A percentile compares a stretch with the other conserved stretches of the same genome.
phyloP scores from a whole-genome alignment of 495 filamentous ascomycete species.

The Talaromyces stipitatus region DNA sequence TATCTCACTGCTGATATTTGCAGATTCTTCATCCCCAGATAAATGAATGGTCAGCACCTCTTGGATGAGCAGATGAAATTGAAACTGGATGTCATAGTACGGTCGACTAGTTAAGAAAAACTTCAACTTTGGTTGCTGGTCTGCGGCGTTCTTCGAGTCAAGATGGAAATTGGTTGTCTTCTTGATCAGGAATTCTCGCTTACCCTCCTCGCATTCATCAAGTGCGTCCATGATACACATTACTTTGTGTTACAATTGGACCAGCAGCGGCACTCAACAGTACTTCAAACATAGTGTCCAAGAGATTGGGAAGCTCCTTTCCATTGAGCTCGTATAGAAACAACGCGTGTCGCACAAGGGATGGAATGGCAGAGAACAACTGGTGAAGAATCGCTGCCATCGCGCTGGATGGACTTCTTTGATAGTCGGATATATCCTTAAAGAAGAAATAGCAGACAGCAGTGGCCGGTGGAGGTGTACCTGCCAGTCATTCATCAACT shows the following conservation, averaged over 20 bases:
- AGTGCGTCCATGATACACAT: conserved; percentile 46
- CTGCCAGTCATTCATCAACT: conserved; percentile 20
- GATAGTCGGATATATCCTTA: conserved; percentile 43
- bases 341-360: conserved; percentile 22
- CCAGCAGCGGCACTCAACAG: conserved; percentile 23
- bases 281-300: conserved; percentile 33
- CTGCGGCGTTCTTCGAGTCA: neutral
- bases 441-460: conserved; percentile 50
- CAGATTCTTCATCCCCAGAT: conserved; percentile 23
- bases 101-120: conserved; percentile 46
- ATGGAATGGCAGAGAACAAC: conserved; percentile 25
- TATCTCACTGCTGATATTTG: conserved; percentile 36
- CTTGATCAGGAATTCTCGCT: conserved; percentile 12
- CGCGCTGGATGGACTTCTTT: conserved; percentile 29
- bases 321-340: conserved; percentile 15
- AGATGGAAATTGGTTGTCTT: conserved; percentile 8
- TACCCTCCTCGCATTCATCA: conserved; percentile 22
- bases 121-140: conserved; percentile 21
- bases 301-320: conserved; percentile 23
- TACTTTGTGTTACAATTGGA: conserved; percentile 31
- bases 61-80: conserved; percentile 17
- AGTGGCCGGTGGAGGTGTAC: neutral
- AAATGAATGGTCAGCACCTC: conserved; percentile 29
- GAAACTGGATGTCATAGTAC: conserved; percentile 25
- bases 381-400: conserved; percentile 42